phyloP scores from a whole-genome alignment of 2,329 filamentous ascomycete species.

The Corniculantispora saksenae region DNA sequence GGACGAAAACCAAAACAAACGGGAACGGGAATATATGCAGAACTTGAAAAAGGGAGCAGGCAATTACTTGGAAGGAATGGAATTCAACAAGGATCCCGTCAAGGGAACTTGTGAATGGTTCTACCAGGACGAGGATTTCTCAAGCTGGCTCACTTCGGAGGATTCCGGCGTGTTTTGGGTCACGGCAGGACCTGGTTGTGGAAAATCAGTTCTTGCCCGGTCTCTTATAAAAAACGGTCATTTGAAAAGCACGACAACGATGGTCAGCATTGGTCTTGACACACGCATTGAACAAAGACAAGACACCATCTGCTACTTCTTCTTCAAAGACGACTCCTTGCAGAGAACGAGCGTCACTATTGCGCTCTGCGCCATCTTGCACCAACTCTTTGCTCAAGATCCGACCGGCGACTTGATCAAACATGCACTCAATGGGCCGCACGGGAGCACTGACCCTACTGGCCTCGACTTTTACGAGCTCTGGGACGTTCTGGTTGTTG shows the following conservation, averaged over 20 bases:
- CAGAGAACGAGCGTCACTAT: slow-evolving; percentile 30
- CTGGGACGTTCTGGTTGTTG: neutral
- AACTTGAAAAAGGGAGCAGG: neutral
- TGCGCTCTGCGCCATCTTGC: slow-evolving; percentile 37
- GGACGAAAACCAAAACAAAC: neutral
- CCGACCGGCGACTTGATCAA: neutral
- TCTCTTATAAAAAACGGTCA: slow-evolving; percentile 34
- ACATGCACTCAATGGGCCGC: neutral
- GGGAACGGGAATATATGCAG: neutral
- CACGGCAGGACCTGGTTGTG: slow-evolving; percentile 41
- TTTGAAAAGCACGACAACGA: slow-evolving; percentile 20
- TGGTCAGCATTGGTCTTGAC: no score
- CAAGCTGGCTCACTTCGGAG: neutral
- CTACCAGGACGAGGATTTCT: neutral
- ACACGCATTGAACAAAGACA: neutral
- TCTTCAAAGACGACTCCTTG: slow-evolving; percentile 38
- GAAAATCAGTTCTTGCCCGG: slow-evolving; percentile 40
- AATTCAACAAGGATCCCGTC: neutral
- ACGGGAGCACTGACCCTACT: no score
- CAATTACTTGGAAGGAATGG: neutral
- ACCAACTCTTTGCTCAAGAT: slow-evolving; percentile 34
- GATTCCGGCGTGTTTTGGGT: neutral
- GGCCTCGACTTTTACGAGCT: neutral
- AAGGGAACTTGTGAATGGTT: slow-evolving; percentile 12
- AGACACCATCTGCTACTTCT: slow-evolving; percentile 37